A percentile compares a stretch with the other conserved stretches of the same genome.
These are phyloP conservation scores for Claviceps quebecensis DNA, from an alignment of 2,329 filamentous ascomycete genomes.

Conservation along the genomic window DNA sequence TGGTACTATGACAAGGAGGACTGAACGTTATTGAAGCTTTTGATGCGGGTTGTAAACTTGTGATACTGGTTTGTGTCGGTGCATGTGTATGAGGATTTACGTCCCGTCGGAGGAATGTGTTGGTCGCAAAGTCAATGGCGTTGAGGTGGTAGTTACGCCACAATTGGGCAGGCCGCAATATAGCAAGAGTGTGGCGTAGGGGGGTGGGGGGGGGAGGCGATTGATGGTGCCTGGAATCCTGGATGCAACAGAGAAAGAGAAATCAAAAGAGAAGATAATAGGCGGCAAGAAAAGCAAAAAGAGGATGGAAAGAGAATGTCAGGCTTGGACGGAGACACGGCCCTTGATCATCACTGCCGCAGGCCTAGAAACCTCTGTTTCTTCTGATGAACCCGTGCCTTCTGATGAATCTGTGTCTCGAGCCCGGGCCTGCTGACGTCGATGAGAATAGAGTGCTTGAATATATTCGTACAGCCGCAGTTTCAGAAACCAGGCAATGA, in stretches of 20 bases:
- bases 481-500: slow-evolving; percentile 18
- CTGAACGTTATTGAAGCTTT: not conserved
- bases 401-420: not conserved
- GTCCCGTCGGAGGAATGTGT: not conserved
- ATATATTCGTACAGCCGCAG: slow-evolving; percentile 17
- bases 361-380: not conserved
- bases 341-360: not conserved
- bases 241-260: not conserved
- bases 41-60: not conserved
- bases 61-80: not conserved
- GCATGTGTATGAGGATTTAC: not conserved
- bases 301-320: not conserved
- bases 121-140: not conserved
- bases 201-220: too few relatives aligned
- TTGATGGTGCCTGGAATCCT: not conserved
- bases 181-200: not conserved
- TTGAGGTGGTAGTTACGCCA: not conserved
- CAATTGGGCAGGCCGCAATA: not conserved
- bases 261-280: not conserved
- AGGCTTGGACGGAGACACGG: not conserved
- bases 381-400: not conserved
- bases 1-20: not conserved
- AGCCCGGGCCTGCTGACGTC: not conserved
- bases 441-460: slow-evolving; percentile 12
- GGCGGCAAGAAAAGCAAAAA: not conserved